Evolutionary conservation across 495 filamentous ascomycete species (phyloP).

Genomic region (Neurospora tetraspora): DNA sequence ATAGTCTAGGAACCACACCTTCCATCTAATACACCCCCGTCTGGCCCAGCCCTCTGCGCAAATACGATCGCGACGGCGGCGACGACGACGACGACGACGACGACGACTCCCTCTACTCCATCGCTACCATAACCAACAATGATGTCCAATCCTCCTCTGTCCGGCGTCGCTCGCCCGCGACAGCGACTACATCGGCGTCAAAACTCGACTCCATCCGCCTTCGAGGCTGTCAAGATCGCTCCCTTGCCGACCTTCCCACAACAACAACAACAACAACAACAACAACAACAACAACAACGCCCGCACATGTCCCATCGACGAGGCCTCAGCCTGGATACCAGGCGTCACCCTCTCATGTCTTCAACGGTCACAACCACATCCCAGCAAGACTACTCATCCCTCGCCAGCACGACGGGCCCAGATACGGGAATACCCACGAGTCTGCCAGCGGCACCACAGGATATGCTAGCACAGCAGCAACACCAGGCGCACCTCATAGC

Average conservation of each 20-base stretch:
- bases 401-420: constrained; percentile 47
- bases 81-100: constrained; percentile 38
- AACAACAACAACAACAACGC: constrained; percentile 23
- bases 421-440: constrained; percentile 45
- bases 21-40: not conserved
- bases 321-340: constrained; percentile 70
- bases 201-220: constrained; percentile 72
- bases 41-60: constrained; percentile 24
- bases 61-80: constrained; percentile 22
- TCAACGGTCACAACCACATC: constrained; percentile 26
- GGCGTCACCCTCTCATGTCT: constrained; percentile 39
- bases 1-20: constrained; percentile 47
- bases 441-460: constrained; percentile 38
- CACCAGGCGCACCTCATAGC: constrained; percentile 28
- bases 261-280: constrained; percentile 23
- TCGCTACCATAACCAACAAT: constrained; percentile 50
- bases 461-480: constrained; percentile 64
- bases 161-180: constrained; percentile 55
- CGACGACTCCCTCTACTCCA: constrained; percentile 43
- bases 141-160: constrained; percentile 56
- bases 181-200: constrained; percentile 75
- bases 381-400: constrained; percentile 40
- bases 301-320: constrained; percentile 52
- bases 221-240: constrained; percentile 55
- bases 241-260: constrained; percentile 48